These are phyloP conservation scores for Parascedosporium putredinis DNA, from an alignment of 2,329 filamentous ascomycete genomes.

Conservation along the genomic window DNA sequence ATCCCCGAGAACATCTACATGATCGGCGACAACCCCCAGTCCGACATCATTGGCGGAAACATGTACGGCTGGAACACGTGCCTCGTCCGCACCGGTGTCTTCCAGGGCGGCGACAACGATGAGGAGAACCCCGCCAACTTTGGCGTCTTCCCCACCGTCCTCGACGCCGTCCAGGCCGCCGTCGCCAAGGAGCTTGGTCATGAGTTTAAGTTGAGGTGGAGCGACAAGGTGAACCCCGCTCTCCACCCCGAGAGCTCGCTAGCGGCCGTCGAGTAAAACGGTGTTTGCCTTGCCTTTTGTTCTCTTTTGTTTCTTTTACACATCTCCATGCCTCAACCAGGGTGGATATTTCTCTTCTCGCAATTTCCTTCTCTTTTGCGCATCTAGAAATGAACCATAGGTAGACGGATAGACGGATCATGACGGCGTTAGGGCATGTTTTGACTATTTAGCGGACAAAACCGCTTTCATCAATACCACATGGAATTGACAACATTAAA, in stretches of 20 bases:
- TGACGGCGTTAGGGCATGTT: too few relatives aligned
- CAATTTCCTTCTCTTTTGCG: too few relatives aligned
- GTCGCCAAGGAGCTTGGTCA: slow-evolving; percentile 56
- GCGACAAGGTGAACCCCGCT: slow-evolving; percentile 60
- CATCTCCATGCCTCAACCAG: too few relatives aligned
- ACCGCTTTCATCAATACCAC: too few relatives aligned
- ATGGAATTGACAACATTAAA: too few relatives aligned
- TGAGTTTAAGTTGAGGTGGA: slow-evolving; percentile 65
- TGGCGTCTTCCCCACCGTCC: slow-evolving; percentile 63
- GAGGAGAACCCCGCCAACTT: slow-evolving; percentile 68
- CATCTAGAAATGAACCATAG: too few relatives aligned
- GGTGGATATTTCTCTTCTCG: too few relatives aligned
- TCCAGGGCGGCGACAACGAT: slow-evolving; percentile 67
- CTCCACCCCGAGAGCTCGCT: slow-evolving; percentile 29
- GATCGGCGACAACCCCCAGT: slow-evolving; percentile 85
- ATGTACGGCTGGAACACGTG: slow-evolving; percentile 78
- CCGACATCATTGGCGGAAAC: slow-evolving; percentile 83
- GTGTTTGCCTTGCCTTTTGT: too few relatives aligned
- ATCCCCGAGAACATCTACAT: slow-evolving; percentile 66
- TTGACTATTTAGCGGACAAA: too few relatives aligned
- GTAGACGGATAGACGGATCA: too few relatives aligned
- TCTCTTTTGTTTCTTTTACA: too few relatives aligned
- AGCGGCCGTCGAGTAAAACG: not conserved
- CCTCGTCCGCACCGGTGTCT: slow-evolving; percentile 66
- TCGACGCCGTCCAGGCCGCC: slow-evolving; percentile 58